These are phyloP conservation scores for Teunomyces funiuensis DNA, from an alignment of 805 yeast genomes.

Conservation along the genomic window DNA sequence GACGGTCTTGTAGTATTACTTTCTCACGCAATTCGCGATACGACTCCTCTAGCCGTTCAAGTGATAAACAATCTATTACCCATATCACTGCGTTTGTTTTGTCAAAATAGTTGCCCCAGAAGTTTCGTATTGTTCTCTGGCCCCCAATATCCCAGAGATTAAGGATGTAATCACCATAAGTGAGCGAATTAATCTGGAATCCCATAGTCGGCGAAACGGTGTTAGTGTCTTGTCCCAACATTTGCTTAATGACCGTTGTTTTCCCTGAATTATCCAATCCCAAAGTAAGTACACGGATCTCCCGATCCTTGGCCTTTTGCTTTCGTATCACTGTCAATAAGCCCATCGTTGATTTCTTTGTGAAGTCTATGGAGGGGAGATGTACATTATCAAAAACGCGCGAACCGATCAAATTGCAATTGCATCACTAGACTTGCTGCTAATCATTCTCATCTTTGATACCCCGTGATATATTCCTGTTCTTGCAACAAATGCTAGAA, in stretches of 20 bases:
- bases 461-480: not conserved
- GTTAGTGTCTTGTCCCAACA: conserved; percentile 50
- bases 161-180: conserved; percentile 42
- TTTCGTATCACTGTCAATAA: conserved; percentile 74
- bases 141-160: conserved; percentile 90
- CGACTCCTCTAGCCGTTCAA: conserved; percentile 65
- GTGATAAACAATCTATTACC: conserved; percentile 74
- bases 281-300: conserved; percentile 68
- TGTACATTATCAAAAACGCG: not conserved
- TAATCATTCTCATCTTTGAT: not conserved
- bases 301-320: conserved; percentile 78
- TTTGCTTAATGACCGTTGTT: conserved; percentile 70
- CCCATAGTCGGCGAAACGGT: conserved; percentile 89
- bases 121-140: conserved; percentile 38
- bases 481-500: not conserved
- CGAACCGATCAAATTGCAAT: not conserved
- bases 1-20: conserved; percentile 62
- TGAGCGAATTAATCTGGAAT: conserved; percentile 69
- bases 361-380: too few relatives aligned
- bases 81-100: conserved; percentile 72
- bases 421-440: not conserved
- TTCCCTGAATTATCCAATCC: conserved; percentile 94
- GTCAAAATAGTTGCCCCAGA: conserved; percentile 85
- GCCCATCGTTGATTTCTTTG: conserved; percentile 60
- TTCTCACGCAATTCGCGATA: conserved; percentile 59